Percentiles rank a stretch among this genome's conserved stretches.
These are phyloP conservation scores for Russula sp. DNA, from an alignment of 768 basidiomycete species.

Conservation along the genomic window DNA sequence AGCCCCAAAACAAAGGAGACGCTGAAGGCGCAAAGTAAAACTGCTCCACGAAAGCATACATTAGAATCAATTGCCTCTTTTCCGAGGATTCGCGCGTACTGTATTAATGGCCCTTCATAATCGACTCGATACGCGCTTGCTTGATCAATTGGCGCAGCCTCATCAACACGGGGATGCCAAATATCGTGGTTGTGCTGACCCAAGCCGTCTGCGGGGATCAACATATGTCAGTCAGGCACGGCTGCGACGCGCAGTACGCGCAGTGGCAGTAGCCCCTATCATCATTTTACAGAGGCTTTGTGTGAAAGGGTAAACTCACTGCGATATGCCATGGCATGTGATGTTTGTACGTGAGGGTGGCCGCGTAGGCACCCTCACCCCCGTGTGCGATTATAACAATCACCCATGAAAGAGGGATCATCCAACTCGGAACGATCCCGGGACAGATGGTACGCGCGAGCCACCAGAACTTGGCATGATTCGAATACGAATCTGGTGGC, in stretches of 20 bases:
- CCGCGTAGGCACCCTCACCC: slow-evolving; percentile 50
- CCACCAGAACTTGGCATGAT: slow-evolving; percentile 23
- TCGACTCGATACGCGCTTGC: slow-evolving; percentile 67
- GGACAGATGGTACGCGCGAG: slow-evolving; percentile 39
- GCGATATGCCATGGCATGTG: slow-evolving; percentile 45
- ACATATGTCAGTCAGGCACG: not conserved
- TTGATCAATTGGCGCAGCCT: slow-evolving; percentile 61
- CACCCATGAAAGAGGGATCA: slow-evolving; percentile 39
- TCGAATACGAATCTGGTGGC: slow-evolving; percentile 28
- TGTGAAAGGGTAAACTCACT: slow-evolving; percentile 37
- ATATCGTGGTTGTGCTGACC: slow-evolving; percentile 46
- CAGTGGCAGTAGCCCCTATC: not conserved
- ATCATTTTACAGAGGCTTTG: not conserved
- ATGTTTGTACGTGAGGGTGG: slow-evolving; percentile 49
- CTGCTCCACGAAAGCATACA: not conserved
- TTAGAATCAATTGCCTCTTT: not conserved
- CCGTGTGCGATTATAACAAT: slow-evolving; percentile 41
- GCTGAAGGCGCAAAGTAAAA: no score
- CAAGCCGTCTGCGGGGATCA: slow-evolving; percentile 47
- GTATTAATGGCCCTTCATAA: slow-evolving; percentile 64
- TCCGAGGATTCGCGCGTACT: not conserved
- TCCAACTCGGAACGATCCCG: slow-evolving; percentile 35
- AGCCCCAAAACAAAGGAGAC: no score
- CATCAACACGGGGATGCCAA: slow-evolving; percentile 55
- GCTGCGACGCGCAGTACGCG: not conserved